These are phyloP conservation scores for Fomitopsis palustris DNA, from an alignment of 1,284 basidiomycete species.

Conservation along the genomic window DNA sequence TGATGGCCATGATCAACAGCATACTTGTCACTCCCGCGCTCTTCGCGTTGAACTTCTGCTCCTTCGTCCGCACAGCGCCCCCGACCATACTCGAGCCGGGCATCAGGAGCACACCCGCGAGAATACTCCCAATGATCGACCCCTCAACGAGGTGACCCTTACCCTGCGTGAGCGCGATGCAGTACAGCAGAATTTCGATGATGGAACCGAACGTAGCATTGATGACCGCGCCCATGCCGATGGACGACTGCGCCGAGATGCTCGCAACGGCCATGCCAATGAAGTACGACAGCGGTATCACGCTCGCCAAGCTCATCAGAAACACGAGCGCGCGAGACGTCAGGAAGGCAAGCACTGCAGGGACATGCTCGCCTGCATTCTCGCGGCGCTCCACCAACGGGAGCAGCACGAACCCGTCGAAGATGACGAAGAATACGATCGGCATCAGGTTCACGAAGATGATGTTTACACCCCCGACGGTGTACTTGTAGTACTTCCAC, in stretches of 20 bases:
- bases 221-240: conserved; percentile 99
- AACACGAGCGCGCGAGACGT: conserved; percentile 84
- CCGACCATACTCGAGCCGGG: conserved; percentile 96
- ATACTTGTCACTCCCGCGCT: conserved; percentile 98
- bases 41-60: conserved; percentile 97
- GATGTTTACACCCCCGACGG: conserved; percentile 98
- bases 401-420: conserved; percentile 86
- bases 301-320: conserved; percentile 80
- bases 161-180: conserved; percentile 82
- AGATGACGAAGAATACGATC: conserved; percentile 92
- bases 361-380: conserved; percentile 52
- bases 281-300: conserved; percentile 98
- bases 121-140: conserved; percentile 89
- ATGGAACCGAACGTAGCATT: conserved; percentile 99
- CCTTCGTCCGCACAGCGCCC: conserved; percentile 89
- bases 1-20: conserved; percentile 99
- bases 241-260: conserved; percentile 96
- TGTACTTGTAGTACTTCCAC: conserved; percentile 98
- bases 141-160: conserved; percentile 97
- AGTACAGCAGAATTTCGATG: conserved; percentile 95
- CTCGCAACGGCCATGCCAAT: conserved; percentile 99
- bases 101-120: conserved; percentile 97
- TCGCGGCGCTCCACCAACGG: conserved; percentile 62
- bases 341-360: conserved; percentile 66
- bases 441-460: conserved; percentile 96